Evolutionary conservation across 495 filamentous ascomycete genomes (phyloP).

Genomic region (Tuber borchii): DNA sequence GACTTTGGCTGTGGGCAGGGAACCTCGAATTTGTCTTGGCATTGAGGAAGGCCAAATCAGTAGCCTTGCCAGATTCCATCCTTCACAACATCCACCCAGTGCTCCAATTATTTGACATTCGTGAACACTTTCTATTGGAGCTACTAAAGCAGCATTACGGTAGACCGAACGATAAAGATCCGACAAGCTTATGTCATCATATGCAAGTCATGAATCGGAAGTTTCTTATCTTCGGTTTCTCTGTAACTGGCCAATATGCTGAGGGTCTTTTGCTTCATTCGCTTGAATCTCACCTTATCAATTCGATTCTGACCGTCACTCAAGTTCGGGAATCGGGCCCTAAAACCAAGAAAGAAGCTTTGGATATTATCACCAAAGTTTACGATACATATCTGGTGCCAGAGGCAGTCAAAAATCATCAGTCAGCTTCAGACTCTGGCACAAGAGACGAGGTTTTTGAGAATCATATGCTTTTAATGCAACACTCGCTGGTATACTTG

Average conservation of each 20-base stretch:
- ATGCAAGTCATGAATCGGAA: conserved; percentile 36
- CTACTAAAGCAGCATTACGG: conserved; percentile 33
- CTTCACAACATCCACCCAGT: conserved; percentile 33
- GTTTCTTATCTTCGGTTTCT: conserved; percentile 37
- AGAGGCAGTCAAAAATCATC: conserved; percentile 22
- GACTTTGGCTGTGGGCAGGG: conserved; percentile 31
- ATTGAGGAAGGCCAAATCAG: conserved; percentile 20
- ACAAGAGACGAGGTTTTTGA: conserved; percentile 31
- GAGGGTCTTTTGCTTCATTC: conserved; percentile 33
- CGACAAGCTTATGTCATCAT: conserved; percentile 32
- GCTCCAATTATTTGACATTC: conserved; percentile 33
- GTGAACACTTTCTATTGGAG: conserved; percentile 29
- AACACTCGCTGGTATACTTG: conserved; percentile 29
- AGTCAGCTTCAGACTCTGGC: conserved; percentile 16
- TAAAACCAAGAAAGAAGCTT: conserved; percentile 29
- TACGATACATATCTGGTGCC: conserved; percentile 34
- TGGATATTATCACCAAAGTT: conserved; percentile 32
- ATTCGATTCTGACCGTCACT: conserved; percentile 30
- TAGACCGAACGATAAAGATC: conserved; percentile 33
- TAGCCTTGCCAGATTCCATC: conserved; percentile 21
- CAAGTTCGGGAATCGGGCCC: conserved; percentile 32
- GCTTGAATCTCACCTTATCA: conserved; percentile 29
- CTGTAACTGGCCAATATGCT: conserved; percentile 30
- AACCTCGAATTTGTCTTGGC: conserved; percentile 33
- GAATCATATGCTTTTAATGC: conserved; percentile 36